Percentiles rank a stretch among this genome's conserved stretches.
Evolutionary conservation across 345 rosid genomes (phyloP).

Genomic region (Limnanthes douglasii): DNA sequence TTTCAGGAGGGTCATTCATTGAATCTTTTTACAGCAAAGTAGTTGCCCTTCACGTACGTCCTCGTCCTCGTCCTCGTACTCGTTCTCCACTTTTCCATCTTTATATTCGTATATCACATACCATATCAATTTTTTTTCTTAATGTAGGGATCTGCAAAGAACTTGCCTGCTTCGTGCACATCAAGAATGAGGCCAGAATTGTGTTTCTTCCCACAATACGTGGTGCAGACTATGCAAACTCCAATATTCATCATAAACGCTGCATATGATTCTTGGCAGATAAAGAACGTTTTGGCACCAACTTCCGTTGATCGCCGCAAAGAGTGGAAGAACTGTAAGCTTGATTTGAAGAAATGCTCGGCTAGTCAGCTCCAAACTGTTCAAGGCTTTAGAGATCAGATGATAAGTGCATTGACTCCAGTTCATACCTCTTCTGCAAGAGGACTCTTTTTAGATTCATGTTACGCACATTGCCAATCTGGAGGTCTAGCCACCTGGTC

Average conservation of each 20-base stretch:
- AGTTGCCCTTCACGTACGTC: constrained; percentile 53
- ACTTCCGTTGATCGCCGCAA: constrained; percentile 48
- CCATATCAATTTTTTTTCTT: constrained; percentile 3
- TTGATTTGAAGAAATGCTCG: constrained; percentile 39
- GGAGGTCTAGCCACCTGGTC: constrained; percentile 61
- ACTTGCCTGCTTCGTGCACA: constrained; percentile 69
- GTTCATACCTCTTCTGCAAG: constrained; percentile 28
- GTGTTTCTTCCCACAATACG: constrained; percentile 96
- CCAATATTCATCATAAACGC: constrained; percentile 80
- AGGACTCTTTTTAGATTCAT: constrained; percentile 76
- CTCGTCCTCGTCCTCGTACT: background rate
- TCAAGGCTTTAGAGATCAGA: constrained; percentile 48
- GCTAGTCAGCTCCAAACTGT: constrained; percentile 37
- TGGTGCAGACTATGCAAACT: constrained; percentile 37
- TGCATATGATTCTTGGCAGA: constrained; percentile 88
- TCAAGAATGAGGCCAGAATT: constrained; percentile 49
- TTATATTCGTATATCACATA: too few species aligned
- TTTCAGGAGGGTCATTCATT: constrained; percentile 51
- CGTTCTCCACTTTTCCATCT: too few species aligned
- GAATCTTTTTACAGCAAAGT: constrained; percentile 49
- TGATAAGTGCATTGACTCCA: constrained; percentile 35
- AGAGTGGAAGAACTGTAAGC: constrained; percentile 66
- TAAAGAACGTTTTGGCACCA: constrained; percentile 71
- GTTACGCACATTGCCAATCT: constrained; percentile 77
- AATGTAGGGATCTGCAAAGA: constrained; percentile 69